These are phyloP conservation scores for Cadophora luteo-olivacea DNA, from an alignment of 2,329 filamentous ascomycete genomes.

Conservation along the genomic window DNA sequence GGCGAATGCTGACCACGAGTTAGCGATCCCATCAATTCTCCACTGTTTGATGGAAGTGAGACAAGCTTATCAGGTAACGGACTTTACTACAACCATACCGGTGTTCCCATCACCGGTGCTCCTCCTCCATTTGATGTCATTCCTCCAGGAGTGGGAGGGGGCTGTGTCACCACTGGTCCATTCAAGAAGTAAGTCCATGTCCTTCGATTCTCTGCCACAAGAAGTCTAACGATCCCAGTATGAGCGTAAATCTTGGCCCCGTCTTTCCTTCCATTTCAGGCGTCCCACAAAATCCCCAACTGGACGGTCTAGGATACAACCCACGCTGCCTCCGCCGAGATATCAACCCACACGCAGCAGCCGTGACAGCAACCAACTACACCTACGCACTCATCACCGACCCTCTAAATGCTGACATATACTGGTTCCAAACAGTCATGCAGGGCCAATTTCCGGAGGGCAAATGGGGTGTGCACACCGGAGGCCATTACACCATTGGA, in stretches of 20 bases:
- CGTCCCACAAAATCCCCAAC: slow-evolving; percentile 45
- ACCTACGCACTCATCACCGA: slow-evolving; percentile 48
- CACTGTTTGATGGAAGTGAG: slow-evolving; percentile 60
- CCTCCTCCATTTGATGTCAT: slow-evolving; percentile 38
- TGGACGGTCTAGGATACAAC: slow-evolving; percentile 45
- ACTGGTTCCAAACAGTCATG: slow-evolving; percentile 53
- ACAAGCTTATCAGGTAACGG: slow-evolving; percentile 58
- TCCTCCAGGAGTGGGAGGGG: slow-evolving; percentile 59
- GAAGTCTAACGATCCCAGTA: slow-evolving; percentile 28
- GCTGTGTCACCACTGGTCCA: slow-evolving; percentile 57
- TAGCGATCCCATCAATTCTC: slow-evolving; percentile 55
- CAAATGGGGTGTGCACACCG: slow-evolving; percentile 49
- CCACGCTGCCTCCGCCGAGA: slow-evolving; percentile 52
- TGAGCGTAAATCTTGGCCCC: slow-evolving; percentile 53
- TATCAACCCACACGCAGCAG: slow-evolving; percentile 47
- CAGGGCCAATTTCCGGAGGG: slow-evolving; percentile 46
- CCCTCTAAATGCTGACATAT: slow-evolving; percentile 45
- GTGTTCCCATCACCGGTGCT: slow-evolving; percentile 29
- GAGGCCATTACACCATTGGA: slow-evolving; percentile 51
- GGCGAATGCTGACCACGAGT: slow-evolving; percentile 48
- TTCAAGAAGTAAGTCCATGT: slow-evolving; percentile 47
- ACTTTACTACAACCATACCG: slow-evolving; percentile 38
- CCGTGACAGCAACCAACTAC: slow-evolving; percentile 48
- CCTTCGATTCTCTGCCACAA: neutral
- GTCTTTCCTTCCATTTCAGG: slow-evolving; percentile 45